These are phyloP conservation scores for Larix sibirica DNA, from an alignment of 83 land plant species.

Conservation along the genomic window DNA sequence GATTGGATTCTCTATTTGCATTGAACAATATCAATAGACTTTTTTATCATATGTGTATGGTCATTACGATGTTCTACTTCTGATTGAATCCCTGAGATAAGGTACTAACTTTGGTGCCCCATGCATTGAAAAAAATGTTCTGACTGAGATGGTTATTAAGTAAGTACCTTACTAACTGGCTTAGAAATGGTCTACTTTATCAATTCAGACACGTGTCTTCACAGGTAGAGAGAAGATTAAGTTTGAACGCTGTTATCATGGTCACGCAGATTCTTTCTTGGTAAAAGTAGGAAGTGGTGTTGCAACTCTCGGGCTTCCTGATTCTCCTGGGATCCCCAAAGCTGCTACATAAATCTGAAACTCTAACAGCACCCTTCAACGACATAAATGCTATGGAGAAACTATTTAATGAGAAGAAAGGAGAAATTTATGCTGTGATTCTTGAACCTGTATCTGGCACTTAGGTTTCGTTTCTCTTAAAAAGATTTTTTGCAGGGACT, in stretches of 20 bases:
- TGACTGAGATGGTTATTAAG: conserved; percentile 86
- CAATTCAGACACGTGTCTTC: conserved; percentile 90
- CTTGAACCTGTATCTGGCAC: conserved; percentile 99
- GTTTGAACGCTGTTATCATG: conserved; percentile 98
- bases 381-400: conserved; percentile 45
- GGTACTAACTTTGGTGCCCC: conserved; percentile 99
- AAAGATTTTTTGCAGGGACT: conserved; percentile 69
- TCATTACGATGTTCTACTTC: conserved; percentile 54
- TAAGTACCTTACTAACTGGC: conserved; percentile 85
- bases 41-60: too few species aligned
- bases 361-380: conserved; percentile 69
- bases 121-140: conserved; percentile 68
- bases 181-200: conserved; percentile 97
- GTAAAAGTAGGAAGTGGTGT: conserved; percentile 99
- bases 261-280: conserved; percentile 90
- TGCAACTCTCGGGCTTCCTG: conserved; percentile 91
- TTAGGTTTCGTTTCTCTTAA: conserved; percentile 78
- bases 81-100: conserved; percentile 84
- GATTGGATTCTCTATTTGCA: too few species aligned
- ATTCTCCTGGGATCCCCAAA: conserved; percentile 93
- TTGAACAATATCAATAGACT: too few species aligned
- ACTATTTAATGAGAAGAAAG: conserved; percentile 61
- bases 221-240: conserved; percentile 80
- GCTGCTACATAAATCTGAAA: conserved; percentile 58
- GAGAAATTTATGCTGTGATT: conserved; percentile 85